Percentiles rank a stretch among this genome's conserved stretches.
Evolutionary conservation across 73 alveolate species (phyloP).

Genomic region (Paramecium biaurelia): DNA sequence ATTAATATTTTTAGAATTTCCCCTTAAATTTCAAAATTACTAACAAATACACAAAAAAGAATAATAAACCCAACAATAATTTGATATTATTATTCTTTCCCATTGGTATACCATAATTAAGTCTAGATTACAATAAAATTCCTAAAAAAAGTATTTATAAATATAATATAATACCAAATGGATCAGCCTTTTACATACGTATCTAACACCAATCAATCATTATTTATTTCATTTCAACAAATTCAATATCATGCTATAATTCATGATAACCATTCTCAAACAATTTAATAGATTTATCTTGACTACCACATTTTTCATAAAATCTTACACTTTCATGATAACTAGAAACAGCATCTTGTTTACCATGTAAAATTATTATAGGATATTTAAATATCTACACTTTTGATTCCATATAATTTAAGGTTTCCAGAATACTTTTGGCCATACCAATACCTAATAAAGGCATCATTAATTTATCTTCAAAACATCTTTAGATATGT

Average conservation of each 20-base stretch:
- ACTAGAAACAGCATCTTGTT: constrained; percentile 43
- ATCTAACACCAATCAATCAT: constrained; percentile 34
- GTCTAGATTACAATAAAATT: neutral
- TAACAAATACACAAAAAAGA: neutral
- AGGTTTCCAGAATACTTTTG: constrained; percentile 55
- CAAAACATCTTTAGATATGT: constrained; percentile 50
- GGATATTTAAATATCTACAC: constrained; percentile 23
- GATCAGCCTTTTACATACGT: neutral
- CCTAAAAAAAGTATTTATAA: neutral
- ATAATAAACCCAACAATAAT: neutral
- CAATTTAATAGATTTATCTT: constrained; percentile 48
- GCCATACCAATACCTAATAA: constrained; percentile 63
- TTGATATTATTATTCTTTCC: neutral
- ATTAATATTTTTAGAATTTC: neutral
- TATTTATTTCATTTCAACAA: constrained; percentile 40
- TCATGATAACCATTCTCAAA: constrained; percentile 62
- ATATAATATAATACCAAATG: neutral
- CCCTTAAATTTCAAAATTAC: neutral
- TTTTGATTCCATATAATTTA: constrained; percentile 14
- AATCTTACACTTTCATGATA: constrained; percentile 42
- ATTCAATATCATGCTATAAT: constrained; percentile 53
- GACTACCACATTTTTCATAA: constrained; percentile 53
- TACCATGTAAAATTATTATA: constrained; percentile 51
- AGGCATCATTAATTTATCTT: constrained; percentile 61
- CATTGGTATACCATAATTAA: neutral